Conservation (phyloP, 805 yeast genomes). For the Zygotorulaspora florentina region DNA sequence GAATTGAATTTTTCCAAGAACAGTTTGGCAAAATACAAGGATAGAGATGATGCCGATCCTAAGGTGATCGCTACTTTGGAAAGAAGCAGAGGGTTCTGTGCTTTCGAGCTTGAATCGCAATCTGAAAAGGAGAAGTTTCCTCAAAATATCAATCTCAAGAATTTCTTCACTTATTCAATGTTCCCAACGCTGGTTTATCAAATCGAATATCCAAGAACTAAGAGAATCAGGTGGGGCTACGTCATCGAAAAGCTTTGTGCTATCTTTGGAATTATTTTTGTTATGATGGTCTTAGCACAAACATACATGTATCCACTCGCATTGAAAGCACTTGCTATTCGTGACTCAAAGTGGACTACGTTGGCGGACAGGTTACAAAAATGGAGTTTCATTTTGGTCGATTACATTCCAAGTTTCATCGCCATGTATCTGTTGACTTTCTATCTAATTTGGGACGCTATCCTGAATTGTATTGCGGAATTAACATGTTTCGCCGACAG, state of each 20-base stretch:
- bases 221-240: constrained; percentile 62
- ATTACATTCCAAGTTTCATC: constrained; percentile 76
- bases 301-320: constrained; percentile 71
- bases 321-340: constrained; percentile 50
- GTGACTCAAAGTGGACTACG: constrained; percentile 33
- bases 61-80: constrained; percentile 35
- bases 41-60: constrained; percentile 22
- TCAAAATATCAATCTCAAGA: constrained; percentile 53
- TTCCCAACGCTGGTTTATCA: constrained; percentile 87
- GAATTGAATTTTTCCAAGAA: constrained; percentile 51
- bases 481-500: constrained; percentile 83
- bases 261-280: constrained; percentile 76
- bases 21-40: constrained; percentile 41
- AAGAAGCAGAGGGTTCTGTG: constrained; percentile 62
- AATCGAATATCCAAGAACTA: constrained; percentile 74
- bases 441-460: constrained; percentile 93
- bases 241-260: constrained; percentile 69
- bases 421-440: constrained; percentile 72
- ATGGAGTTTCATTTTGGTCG: constrained; percentile 46
- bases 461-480: constrained; percentile 86
- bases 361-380: constrained; percentile 19
- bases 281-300: constrained; percentile 81
- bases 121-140: constrained; percentile 56
- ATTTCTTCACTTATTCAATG: constrained; percentile 78
- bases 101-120: constrained; percentile 64